A percentile compares a stretch with the other conserved stretches of the same genome.
Conservation (phyloP, 257 asterid species). For the Craterostigma plantagineum region DNA sequence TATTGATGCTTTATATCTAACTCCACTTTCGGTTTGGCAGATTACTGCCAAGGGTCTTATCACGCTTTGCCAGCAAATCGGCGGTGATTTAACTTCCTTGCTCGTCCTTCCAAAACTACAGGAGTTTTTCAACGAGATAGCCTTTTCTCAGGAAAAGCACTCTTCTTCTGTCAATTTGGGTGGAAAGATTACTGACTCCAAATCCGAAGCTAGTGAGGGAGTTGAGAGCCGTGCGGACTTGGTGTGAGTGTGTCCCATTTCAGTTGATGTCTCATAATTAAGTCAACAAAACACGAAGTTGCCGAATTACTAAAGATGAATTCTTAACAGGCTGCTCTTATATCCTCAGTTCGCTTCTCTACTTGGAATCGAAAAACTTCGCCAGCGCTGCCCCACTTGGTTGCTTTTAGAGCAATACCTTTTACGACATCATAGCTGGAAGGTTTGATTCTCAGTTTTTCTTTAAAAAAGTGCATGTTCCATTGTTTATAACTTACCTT, state of each 20-base stretch:
- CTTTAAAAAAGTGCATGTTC: not conserved
- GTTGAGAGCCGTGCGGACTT: slow-evolving; percentile 57
- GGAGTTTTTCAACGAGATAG: slow-evolving; percentile 67
- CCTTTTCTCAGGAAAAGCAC: slow-evolving; percentile 56
- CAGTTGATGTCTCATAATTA: slow-evolving; percentile 8
- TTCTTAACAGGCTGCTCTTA: slow-evolving; percentile 46
- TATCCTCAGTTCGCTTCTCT: slow-evolving; percentile 85
- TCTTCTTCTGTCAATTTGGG: too few relatives aligned
- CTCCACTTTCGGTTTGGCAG: slow-evolving; percentile 25
- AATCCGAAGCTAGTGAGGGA: slow-evolving; percentile 22
- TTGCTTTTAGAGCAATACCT: slow-evolving; percentile 90
- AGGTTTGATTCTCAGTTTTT: slow-evolving; percentile 28
- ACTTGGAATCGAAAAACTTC: slow-evolving; percentile 95
- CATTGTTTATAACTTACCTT: slow-evolving; percentile 3
- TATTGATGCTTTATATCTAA: too few relatives aligned
- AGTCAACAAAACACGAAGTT: slow-evolving; percentile 5
- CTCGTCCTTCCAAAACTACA: slow-evolving; percentile 79
- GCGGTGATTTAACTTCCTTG: slow-evolving; percentile 60
- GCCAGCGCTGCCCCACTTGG: slow-evolving; percentile 90
- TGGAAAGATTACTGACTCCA: too few relatives aligned
- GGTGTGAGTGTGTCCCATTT: slow-evolving; percentile 53
- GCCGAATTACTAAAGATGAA: slow-evolving; percentile 7
- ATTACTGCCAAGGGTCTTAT: slow-evolving; percentile 60
- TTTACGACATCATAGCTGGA: slow-evolving; percentile 72
- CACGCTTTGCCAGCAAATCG: slow-evolving; percentile 74